phyloP scores from a whole-genome alignment of 1,139 yeast species.

The Pichia inconspicua region DNA sequence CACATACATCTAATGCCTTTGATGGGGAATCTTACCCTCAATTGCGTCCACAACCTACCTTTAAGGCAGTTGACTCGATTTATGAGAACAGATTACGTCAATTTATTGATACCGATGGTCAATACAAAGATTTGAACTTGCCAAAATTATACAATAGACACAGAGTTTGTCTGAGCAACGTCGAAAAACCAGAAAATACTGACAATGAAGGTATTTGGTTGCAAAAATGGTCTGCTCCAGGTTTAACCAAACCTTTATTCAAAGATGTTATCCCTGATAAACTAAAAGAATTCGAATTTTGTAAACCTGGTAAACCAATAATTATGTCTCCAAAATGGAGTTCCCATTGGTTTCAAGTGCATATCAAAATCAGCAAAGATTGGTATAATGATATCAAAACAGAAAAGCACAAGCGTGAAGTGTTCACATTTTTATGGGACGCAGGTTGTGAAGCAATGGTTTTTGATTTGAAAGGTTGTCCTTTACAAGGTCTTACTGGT shows the following conservation, averaged over 20 bases:
- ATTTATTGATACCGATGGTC: slow-evolving; percentile 66
- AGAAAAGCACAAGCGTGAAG: slow-evolving; percentile 33
- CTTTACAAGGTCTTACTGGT: slow-evolving; percentile 80
- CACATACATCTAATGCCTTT: slow-evolving; percentile 1
- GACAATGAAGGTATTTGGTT: slow-evolving; percentile 36
- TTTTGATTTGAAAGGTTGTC: slow-evolving; percentile 58
- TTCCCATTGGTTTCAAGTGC: slow-evolving; percentile 84
- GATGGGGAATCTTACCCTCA: slow-evolving; percentile 27
- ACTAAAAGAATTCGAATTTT: slow-evolving; percentile 46
- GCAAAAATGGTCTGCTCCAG: slow-evolving; percentile 60
- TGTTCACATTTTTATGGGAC: slow-evolving; percentile 66
- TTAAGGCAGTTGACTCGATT: slow-evolving; percentile 74
- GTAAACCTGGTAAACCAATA: slow-evolving; percentile 65
- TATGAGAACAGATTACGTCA: slow-evolving; percentile 77
- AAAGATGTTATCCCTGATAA: slow-evolving; percentile 50
- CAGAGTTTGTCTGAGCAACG: slow-evolving; percentile 36
- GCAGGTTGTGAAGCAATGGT: slow-evolving; percentile 80
- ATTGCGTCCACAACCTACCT: slow-evolving; percentile 59
- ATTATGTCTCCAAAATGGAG: slow-evolving; percentile 84
- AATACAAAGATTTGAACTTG: slow-evolving; percentile 59
- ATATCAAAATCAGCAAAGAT: slow-evolving; percentile 50
- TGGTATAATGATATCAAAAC: slow-evolving; percentile 35
- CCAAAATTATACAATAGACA: slow-evolving; percentile 74
- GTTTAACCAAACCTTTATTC: slow-evolving; percentile 68
- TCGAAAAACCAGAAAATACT: slow-evolving; percentile 12